Evolutionary conservation across 2,329 filamentous ascomycete genomes (phyloP), one percentile per base, ranked within the genome.

Genomic region (Calonectria pseudoturangicola): DNA sequence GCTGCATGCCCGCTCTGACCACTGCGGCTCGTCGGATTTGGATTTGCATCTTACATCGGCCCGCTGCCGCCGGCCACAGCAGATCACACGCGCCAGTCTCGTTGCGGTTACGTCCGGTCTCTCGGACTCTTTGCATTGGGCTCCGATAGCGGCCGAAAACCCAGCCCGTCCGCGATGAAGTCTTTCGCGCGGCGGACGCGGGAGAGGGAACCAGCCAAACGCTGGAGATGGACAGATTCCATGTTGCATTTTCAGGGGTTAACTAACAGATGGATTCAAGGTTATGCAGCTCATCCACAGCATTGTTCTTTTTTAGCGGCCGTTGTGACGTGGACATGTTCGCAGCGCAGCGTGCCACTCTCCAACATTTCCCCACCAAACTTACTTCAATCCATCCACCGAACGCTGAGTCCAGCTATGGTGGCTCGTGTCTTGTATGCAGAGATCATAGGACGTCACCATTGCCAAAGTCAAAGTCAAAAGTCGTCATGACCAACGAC

Each of bases 101-200:
- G 9, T 25, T 60, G n/a, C 8, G 54, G 54, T 41, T 60, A 60
- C 54, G 39, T 43, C 28, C 30, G 54, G 54, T 41, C 2, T 36
- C 33, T 60, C 33, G 33, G 54, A 41, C 21, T 25, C 13, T 25
- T 21, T 7, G 21, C 9, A 13, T 2, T 16, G 13, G 12, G 39
- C 54, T 60, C 54, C 54, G 54, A 60, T 60, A 60, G 54, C 54
- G 54, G 54, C 39, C 39, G 54, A 9, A 9, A 18, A 41, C 10
- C 33, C 28, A 15, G 13, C 54, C 54, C 30, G 21, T 25, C 21
- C 8, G 13, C 15, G 12, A 27, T 41, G 39, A 60, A 41, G 36
- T 6, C 13, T 41, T 2, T 21, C 10, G 21, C 30, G 15, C 8
- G 16, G 33, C 25, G 25, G n/a, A 41, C 18, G 54, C 13, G 15